phyloP scores from a whole-genome alignment of 495 filamentous ascomycete species.

The Bacidia gigantensis region DNA sequence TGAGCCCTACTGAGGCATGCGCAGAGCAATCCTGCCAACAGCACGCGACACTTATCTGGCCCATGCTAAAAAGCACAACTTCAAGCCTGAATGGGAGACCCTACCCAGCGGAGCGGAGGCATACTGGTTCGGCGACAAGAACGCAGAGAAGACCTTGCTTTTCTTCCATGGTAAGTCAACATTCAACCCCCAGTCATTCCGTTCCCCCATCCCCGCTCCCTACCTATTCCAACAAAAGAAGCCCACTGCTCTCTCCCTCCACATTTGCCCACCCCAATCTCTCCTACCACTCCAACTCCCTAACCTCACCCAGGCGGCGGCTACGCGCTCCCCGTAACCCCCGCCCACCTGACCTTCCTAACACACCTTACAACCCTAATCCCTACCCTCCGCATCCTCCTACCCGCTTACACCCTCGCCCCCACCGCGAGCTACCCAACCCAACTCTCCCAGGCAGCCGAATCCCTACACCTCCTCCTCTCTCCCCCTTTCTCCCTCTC shows the following conservation, averaged over 20 bases:
- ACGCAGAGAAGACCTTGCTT: slow-evolving; percentile 40
- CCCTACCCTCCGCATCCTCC: slow-evolving; percentile 35
- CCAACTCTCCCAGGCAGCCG: slow-evolving; percentile 42
- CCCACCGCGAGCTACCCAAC: slow-evolving; percentile 41
- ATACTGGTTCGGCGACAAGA: slow-evolving; percentile 32
- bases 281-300: background rate
- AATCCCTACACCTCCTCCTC: slow-evolving; percentile 40
- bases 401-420: slow-evolving; percentile 43
- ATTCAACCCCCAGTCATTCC: background rate
- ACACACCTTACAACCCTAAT: slow-evolving; percentile 29
- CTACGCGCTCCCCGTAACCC: slow-evolving; percentile 32
- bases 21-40: slow-evolving; percentile 23
- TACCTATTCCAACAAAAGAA: background rate
- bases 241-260: background rate
- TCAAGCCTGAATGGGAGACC: slow-evolving; percentile 34
- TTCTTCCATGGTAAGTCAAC: slow-evolving; percentile 42
- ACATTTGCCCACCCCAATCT: background rate
- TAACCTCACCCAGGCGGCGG: slow-evolving; percentile 37
- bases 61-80: slow-evolving; percentile 30
- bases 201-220: slow-evolving; percentile 1
- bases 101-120: slow-evolving; percentile 38
- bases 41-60: slow-evolving; percentile 34
- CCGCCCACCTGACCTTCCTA: slow-evolving; percentile 36
- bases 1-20: background rate
- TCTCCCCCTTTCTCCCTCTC: slow-evolving; percentile 21